Base-by-base conservation (phyloP, 768 basidiomycete genomes). In the Rhodocollybia butyracea region DNA sequence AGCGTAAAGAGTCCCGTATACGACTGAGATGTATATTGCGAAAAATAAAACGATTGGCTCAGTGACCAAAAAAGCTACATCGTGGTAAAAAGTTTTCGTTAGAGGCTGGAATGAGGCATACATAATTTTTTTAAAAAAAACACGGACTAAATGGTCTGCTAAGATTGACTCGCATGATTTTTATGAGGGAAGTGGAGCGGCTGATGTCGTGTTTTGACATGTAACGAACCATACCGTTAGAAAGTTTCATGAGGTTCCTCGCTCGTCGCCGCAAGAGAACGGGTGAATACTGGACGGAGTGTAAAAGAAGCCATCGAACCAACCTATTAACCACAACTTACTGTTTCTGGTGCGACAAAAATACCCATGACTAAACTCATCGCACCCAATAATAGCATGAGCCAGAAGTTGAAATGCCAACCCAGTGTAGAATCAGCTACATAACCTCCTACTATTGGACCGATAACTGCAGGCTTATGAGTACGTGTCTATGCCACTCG, bases 401-500 rank as follows among this genome's bases (percentile, higher is more conserved):
- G 71, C 83, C 84, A 85, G 65, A 86, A 87, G 51, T 81, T 80
- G 62, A 82, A 83, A 36, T 77, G 75, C 83, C 84, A 88, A 19
- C 79, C 80, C 10, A 82, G 72, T 22, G 61, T 68, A 10, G 70
- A 66, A 48, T 77, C 64, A 15, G 76, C 79, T 12, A 84, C 78
- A 66, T 79, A 85, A n/a, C 84, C 84, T 21, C 86, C 84, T 26
- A 85, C 78, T 52, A 89, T 78, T 2, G 86, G 85, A 1, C 86
- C 85, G n/a, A 84, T 70, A 5, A 85, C 82, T 82, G 60, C 15
- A 51, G n/a, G 39, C 32, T 46, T 40, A 50, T 43, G 12, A 12
- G 10, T 32, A 46, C 10, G 15, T 50, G 22, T 46, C 38, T 11
- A 19, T 40, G 51, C 47, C 17, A 11, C n/a, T 38, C 22, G 50